These are phyloP conservation scores for Ilyonectria sp. DNA, from an alignment of 2,329 filamentous ascomycete species.

Conservation along the genomic window DNA sequence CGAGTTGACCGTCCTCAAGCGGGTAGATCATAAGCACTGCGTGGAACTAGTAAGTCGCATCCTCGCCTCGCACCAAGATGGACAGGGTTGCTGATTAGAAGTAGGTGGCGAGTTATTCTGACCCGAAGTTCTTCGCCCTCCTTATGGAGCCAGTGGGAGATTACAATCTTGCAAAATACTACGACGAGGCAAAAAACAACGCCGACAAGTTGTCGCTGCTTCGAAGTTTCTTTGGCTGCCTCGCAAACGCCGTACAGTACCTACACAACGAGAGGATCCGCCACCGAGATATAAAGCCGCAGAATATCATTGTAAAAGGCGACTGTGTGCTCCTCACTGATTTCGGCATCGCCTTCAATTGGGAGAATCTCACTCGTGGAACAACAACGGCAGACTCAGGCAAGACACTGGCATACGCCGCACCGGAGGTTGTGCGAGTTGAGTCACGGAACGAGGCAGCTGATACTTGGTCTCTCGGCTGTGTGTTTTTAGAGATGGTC, in stretches of 20 bases:
- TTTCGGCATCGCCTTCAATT: conserved; percentile 31
- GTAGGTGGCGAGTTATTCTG: conserved; percentile 10
- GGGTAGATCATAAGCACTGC: conserved; percentile 5
- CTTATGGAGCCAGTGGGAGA: conserved; percentile 1
- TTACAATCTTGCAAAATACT: conserved; percentile 3
- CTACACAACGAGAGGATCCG: conserved; percentile 18
- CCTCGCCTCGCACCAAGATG: too few relatives aligned
- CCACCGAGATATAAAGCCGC: conserved; percentile 36
- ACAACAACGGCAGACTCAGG: conserved; percentile 8
- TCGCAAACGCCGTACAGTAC: conserved; percentile 16
- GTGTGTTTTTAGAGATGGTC: conserved; percentile 1
- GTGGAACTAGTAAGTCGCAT: conserved; percentile 1
- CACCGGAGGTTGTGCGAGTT: conserved; percentile 2
- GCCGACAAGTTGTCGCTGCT: conserved; percentile 3
- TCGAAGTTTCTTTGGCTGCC: conserved; percentile 21
- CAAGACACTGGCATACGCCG: conserved; percentile 1
- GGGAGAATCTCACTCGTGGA: conserved; percentile 5
- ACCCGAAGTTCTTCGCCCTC: conserved; percentile 9
- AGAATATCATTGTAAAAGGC: conserved; percentile 31
- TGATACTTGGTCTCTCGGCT: conserved; percentile 5
- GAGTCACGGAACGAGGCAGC: conserved; percentile 7
- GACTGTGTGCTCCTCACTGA: conserved; percentile 23
- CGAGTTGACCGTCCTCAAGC: background rate
- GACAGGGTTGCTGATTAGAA: background rate
- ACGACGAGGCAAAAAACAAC: background rate